Evolutionary conservation across 257 asterid genomes (phyloP).

Genomic region (Asclepias syriaca): DNA sequence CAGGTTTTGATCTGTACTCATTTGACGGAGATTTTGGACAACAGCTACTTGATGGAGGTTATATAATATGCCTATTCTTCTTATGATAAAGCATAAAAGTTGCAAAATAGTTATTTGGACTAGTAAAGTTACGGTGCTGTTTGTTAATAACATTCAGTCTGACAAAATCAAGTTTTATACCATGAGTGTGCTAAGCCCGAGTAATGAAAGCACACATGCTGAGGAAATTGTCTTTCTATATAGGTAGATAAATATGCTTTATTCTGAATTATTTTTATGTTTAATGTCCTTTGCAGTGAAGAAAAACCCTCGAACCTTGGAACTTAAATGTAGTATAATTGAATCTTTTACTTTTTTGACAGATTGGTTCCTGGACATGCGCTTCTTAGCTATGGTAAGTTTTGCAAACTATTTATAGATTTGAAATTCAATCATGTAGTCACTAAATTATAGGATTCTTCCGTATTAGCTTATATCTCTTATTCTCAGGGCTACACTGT

Average conservation of each 20-base stretch:
- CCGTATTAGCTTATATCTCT: conserved; percentile 7
- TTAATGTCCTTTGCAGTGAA: neutral
- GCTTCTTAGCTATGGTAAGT: conserved; percentile 86
- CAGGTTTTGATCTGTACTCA: conserved; percentile 95
- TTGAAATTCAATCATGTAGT: conserved; percentile 4
- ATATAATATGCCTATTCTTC: conserved; percentile 16
- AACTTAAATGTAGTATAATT: neutral
- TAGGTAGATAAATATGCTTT: conserved; percentile 41
- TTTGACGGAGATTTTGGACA: conserved; percentile 83
- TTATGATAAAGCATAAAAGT: neutral
- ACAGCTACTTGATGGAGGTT: conserved; percentile 70
- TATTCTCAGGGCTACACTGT: conserved; percentile 84
- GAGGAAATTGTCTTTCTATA: conserved; percentile 83
- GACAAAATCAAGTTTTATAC: conserved; percentile 74
- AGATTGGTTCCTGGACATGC: conserved; percentile 90
- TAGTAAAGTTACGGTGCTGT: conserved; percentile 8
- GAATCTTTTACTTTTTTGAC: conserved; percentile 22
- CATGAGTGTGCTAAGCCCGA: conserved; percentile 92
- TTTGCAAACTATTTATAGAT: conserved; percentile 7
- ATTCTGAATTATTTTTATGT: neutral
- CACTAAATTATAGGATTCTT: conserved; percentile 14
- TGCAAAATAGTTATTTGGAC: neutral
- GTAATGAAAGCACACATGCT: conserved; percentile 42
- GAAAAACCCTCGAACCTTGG: neutral
- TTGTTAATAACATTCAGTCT: conserved; percentile 46